phyloP scores from a whole-genome alignment of 495 filamentous ascomycete genomes.

The Neurospora sp. region DNA sequence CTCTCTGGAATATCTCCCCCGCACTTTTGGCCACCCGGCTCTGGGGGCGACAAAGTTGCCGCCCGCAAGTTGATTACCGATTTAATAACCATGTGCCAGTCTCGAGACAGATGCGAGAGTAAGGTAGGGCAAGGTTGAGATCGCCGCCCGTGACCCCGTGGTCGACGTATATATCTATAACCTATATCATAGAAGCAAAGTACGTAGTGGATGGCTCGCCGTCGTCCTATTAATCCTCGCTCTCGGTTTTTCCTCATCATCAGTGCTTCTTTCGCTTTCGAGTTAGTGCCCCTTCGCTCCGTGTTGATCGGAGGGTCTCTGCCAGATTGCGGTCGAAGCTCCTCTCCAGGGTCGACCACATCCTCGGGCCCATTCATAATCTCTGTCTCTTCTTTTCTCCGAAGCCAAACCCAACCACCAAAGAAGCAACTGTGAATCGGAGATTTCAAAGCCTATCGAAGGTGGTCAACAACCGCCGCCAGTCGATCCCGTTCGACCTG shows the following conservation, averaged over 20 bases:
- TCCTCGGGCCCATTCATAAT: neutral
- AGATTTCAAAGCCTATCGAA: neutral
- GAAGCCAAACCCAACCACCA: neutral
- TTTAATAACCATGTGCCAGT: neutral
- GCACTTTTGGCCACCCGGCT: neutral
- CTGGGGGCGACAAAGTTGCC: neutral
- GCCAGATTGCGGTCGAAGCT: neutral
- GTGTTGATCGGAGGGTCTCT: neutral
- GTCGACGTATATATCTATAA: neutral
- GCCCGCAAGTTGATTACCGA: neutral
- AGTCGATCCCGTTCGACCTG: neutral
- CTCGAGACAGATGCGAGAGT: neutral
- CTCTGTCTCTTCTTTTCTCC: neutral
- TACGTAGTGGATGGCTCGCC: neutral
- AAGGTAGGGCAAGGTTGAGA: neutral
- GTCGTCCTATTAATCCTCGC: neutral
- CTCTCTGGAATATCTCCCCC: too few species aligned
- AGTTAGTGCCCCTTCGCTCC: neutral
- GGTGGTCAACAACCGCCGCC: neutral
- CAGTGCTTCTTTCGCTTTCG: neutral
- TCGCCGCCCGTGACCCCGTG: neutral
- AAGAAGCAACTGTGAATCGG: neutral
- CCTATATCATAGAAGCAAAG: neutral
- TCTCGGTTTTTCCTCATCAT: neutral
- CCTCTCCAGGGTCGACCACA: neutral